Evolutionary conservation across 495 filamentous ascomycete genomes (phyloP), one percentile per base, ranked within the genome.

Genomic region (Penicillium flavigenum): DNA sequence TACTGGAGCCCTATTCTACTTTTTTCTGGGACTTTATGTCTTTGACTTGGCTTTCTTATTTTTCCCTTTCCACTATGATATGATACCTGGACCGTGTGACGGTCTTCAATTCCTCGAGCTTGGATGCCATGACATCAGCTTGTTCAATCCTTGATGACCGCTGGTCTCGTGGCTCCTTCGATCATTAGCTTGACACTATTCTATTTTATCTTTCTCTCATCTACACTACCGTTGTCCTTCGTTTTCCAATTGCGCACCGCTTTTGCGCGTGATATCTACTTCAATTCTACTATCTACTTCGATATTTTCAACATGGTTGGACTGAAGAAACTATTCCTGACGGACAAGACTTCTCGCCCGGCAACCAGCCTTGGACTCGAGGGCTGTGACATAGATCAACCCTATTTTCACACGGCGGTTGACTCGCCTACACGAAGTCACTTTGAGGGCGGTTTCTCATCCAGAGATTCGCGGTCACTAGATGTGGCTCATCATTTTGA

Each of bases 311-410:
- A 55, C 5, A 76, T 78, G 73, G 75, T 72, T 49, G 67, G 59
- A 34, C 54, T 78, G 41, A 73, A 65, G 61, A 73, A 67, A 27
- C 59, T 78, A 9, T 78, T 78, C 43, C 65, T 67, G 17, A 41
- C 64, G 45, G 73, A 75, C n/a, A 71, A 64, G 51, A 27, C 50
- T 19, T 60, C 62, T 10, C 52, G 62, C 27, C 47, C 56, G 14
- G 54, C 60, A 16, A 61, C 52, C 1, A 58, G 56, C 39, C 41
- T 43, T 24, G 65, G 47, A 34, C 46, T 52, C 7, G 54, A 51
- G 26, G 52, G 36, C 42, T 44, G 4, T 26, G 44, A 32, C 3
- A 27, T 50, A 12, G 49, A 63, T 16, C 51, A 63, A 32, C 36
- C 31, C 1, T 61, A 60, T 22, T 60, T 55, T 36, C 39, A 47